These are phyloP conservation scores for Globisporangium nodosum DNA, from an alignment of 352 stramenopile species.

Conservation along the genomic window DNA sequence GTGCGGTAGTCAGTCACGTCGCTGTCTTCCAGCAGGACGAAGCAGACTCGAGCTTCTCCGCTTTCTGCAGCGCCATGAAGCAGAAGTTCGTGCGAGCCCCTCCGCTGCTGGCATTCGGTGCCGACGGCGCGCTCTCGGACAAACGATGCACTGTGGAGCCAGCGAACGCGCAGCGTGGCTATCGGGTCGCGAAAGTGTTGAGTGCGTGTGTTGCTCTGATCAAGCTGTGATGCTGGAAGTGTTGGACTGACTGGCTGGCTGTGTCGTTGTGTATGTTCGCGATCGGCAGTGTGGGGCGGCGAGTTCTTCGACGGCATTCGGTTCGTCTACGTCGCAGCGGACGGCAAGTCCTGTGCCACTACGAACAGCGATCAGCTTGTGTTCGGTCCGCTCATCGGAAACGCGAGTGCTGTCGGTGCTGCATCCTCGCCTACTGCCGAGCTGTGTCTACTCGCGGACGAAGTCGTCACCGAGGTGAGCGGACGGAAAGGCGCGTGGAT, in stretches of 20 bases:
- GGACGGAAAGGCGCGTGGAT: conserved; percentile 76
- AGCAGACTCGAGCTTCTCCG: neutral
- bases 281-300: conserved; percentile 55
- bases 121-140: conserved; percentile 18
- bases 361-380: conserved; percentile 14
- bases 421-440: conserved; percentile 24
- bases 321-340: conserved; percentile 46
- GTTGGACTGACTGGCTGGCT: neutral
- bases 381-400: conserved; percentile 44
- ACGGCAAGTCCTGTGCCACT: conserved; percentile 6
- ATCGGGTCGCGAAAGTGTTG: conserved; percentile 40
- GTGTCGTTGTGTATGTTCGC: conserved; percentile 8
- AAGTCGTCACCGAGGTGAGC: conserved; percentile 40
- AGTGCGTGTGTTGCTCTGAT: conserved; percentile 29
- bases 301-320: conserved; percentile 68
- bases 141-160: conserved; percentile 24
- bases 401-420: conserved; percentile 25
- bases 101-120: conserved; percentile 35
- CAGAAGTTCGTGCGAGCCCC: conserved; percentile 37
- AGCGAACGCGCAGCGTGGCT: conserved; percentile 37
- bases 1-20: conserved; percentile 36
- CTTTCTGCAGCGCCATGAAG: conserved; percentile 37
- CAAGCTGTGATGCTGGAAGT: neutral
- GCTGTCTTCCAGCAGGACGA: conserved; percentile 22
- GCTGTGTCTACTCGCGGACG: conserved; percentile 36